These are phyloP conservation scores for Elongisporangium undulatum DNA, from an alignment of 352 stramenopile genomes.

Conservation along the genomic window DNA sequence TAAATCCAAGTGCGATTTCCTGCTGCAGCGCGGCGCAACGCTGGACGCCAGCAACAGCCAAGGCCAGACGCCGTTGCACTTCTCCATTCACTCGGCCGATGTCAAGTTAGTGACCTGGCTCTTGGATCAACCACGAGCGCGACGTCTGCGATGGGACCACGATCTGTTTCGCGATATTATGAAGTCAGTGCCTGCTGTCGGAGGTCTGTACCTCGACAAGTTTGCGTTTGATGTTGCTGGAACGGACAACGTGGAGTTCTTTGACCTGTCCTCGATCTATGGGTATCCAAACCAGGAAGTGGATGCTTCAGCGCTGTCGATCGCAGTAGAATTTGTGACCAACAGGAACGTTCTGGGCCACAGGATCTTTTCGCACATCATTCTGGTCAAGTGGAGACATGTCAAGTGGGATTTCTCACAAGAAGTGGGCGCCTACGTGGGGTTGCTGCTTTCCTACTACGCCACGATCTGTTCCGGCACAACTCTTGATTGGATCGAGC, in stretches of 20 bases:
- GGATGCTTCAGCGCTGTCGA: slow-evolving; percentile 36
- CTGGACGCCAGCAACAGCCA: slow-evolving; percentile 22
- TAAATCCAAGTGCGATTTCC: slow-evolving; percentile 35
- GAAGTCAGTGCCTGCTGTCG: slow-evolving; percentile 33
- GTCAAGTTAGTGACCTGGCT: slow-evolving; percentile 49
- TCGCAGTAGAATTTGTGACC: slow-evolving; percentile 31
- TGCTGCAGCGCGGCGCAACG: slow-evolving; percentile 35
- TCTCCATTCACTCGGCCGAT: slow-evolving; percentile 43
- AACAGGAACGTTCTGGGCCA: slow-evolving; percentile 44
- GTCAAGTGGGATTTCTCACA: slow-evolving; percentile 40
- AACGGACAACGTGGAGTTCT: slow-evolving; percentile 31
- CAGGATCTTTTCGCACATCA: slow-evolving; percentile 44
- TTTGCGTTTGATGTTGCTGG: slow-evolving; percentile 46
- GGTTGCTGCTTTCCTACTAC: slow-evolving; percentile 47
- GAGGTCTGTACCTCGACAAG: slow-evolving; percentile 37
- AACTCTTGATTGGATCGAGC: slow-evolving; percentile 38
- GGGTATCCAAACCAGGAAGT: slow-evolving; percentile 41
- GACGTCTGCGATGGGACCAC: slow-evolving; percentile 23
- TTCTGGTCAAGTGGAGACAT: slow-evolving; percentile 50
- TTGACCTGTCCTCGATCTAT: slow-evolving; percentile 33
- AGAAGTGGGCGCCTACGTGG: slow-evolving; percentile 44
- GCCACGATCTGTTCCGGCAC: slow-evolving; percentile 47
- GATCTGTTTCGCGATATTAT: slow-evolving; percentile 53
- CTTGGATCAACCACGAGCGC: slow-evolving; percentile 26
- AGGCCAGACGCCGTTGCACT: slow-evolving; percentile 42